phyloP scores from a whole-genome alignment of 208 protist genomes.

The Baffinella frigidus region DNA sequence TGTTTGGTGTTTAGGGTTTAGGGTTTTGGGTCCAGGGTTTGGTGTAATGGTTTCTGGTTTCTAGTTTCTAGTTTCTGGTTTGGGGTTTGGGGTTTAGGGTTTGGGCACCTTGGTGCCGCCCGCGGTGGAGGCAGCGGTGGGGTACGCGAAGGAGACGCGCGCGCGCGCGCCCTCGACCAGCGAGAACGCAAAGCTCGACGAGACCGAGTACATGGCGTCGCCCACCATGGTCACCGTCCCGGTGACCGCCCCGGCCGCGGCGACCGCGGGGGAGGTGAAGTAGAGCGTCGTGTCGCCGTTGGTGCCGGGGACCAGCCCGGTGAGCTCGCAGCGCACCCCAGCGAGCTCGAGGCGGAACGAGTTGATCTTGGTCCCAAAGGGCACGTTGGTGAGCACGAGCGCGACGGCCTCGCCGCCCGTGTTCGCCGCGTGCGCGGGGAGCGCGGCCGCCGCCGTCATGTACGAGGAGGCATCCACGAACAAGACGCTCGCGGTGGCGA shows the following conservation, averaged over 20 bases:
- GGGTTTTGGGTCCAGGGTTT: no score
- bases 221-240: background rate
- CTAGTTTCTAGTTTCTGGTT: no score
- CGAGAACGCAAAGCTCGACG: background rate
- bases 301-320: background rate
- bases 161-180: background rate
- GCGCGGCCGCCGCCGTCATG: no score
- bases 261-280: background rate
- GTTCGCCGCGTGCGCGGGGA: no score
- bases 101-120: no score
- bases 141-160: background rate
- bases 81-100: no score
- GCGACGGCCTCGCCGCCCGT: background rate
- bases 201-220: background rate
- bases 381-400: background rate
- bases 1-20: no score
- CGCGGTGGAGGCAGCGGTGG: background rate
- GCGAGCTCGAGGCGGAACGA: background rate
- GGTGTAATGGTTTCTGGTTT: no score
- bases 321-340: background rate
- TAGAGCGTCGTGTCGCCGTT: background rate
- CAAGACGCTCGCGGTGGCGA: no score
- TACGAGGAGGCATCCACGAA: no score
- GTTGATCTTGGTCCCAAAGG: background rate
- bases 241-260: background rate